Conservation (phyloP, 495 filamentous ascomycete species). For the Xylaria curta region DNA sequence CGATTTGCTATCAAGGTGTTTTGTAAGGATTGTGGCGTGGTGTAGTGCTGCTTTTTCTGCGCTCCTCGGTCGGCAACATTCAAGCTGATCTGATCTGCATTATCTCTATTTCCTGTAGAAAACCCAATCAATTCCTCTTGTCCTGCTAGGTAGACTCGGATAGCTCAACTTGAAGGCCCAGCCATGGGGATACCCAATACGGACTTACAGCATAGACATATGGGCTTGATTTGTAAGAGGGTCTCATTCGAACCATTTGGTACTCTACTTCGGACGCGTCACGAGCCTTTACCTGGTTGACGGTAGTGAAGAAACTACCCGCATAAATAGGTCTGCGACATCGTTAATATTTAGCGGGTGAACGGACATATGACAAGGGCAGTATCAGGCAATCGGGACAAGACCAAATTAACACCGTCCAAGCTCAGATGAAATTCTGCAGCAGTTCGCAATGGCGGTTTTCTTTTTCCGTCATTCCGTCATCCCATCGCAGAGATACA, state of each 20-base stretch:
- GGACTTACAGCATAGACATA: background rate
- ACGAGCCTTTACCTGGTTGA: background rate
- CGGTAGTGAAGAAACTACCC: background rate
- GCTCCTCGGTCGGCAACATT: slow-evolving; percentile 4
- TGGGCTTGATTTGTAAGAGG: background rate
- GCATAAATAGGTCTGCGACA: background rate
- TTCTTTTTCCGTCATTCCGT: slow-evolving; percentile 11
- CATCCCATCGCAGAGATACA: slow-evolving; percentile 6
- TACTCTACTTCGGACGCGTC: background rate
- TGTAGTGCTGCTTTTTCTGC: slow-evolving; percentile 13
- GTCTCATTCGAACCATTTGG: background rate
- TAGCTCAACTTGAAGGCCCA: background rate
- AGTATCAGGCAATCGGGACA: slow-evolving; percentile 6
- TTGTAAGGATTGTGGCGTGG: slow-evolving; percentile 12
- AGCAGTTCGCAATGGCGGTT: slow-evolving; percentile 3
- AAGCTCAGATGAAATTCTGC: background rate
- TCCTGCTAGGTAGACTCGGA: background rate
- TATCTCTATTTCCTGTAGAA: background rate
- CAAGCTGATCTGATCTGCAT: background rate
- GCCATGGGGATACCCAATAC: background rate
- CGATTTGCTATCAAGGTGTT: slow-evolving; percentile 4
- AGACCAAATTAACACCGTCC: background rate
- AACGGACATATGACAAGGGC: slow-evolving; percentile 9
- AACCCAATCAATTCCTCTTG: background rate
- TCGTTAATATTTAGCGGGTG: background rate